Evolutionary conservation across 306 rosid genomes (phyloP), one percentile per base, ranked within the genome.

Genomic region (Luffa acutangula): DNA sequence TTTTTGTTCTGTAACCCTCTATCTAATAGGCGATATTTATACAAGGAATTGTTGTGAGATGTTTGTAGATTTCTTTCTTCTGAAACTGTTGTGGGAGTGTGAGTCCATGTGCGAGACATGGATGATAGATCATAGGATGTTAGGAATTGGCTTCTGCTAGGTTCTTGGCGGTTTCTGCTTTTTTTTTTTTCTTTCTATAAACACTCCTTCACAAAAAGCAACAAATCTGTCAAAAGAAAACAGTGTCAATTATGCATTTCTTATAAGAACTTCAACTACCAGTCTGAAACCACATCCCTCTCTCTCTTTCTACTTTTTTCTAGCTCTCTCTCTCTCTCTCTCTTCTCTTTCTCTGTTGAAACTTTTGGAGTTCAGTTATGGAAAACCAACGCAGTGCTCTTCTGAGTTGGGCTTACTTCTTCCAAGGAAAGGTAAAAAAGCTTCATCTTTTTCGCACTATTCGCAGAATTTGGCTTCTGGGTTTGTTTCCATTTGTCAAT

Each of bases 331-430:
- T 36, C 54, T 37, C 64, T 67, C 80, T 52, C 51, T 39, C 18
- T 59, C 80, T 57, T n/a, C 65, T 34, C 33, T 54, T 52, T 77
- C 76, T 70, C 86, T 43, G 31, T 65, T 60, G 63, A 77, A 56
- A 2, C 33, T 72, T 62, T 79, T 66, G 74, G 74, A 80, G 60
- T 65, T 39, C 54, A 39, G 74, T 25, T 75, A 94, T 94, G 98
- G 97, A 94, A 64, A 86, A 69, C 84, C 95, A 94, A 45, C 84
- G 89, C 12, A 81, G 57, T 60, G 36, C 72, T 45, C 73, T 78
- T 78, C 73, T 64, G 74, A 17, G 10, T 78, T 62, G 70, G 80
- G 80, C 72, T 49, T 60, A 41, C 45, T 60, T 60, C 56, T 62
- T 78, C 53, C 80, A 60, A 64, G 73, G 72, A 21, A 78, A 37